These are phyloP conservation scores for Mycena amicta DNA, from an alignment of 768 basidiomycete genomes.

Conservation along the genomic window DNA sequence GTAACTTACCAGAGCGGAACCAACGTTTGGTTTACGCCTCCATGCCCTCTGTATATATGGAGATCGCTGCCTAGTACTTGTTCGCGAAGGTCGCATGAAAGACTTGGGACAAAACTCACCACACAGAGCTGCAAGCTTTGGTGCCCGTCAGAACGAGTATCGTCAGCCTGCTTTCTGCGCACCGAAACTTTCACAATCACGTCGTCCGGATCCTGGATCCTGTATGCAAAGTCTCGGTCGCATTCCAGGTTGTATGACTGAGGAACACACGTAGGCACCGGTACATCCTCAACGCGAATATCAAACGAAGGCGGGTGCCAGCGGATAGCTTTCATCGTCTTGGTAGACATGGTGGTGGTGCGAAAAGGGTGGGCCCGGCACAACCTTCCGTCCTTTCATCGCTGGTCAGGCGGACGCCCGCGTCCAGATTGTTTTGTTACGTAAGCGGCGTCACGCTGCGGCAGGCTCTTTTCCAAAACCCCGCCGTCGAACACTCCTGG, in stretches of 20 bases:
- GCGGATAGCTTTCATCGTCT: conserved; percentile 46
- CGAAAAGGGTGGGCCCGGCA: neutral
- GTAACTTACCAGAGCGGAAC: conserved; percentile 21
- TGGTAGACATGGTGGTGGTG: neutral
- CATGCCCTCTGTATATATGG: conserved; percentile 73
- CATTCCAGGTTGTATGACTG: neutral
- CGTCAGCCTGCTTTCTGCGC: conserved; percentile 16
- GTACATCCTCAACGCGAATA: conserved; percentile 66
- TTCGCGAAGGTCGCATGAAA: neutral
- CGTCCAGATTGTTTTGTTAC: too few species aligned
- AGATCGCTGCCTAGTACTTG: conserved; percentile 60
- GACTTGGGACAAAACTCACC: conserved; percentile 36
- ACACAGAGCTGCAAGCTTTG: conserved; percentile 70
- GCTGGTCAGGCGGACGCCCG: neutral
- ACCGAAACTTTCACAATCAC: conserved; percentile 77
- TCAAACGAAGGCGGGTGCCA: conserved; percentile 73
- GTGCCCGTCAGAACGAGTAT: too few species aligned
- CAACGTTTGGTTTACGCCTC: conserved; percentile 53
- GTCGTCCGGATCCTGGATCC: conserved; percentile 74
- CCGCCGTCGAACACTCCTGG: too few species aligned
- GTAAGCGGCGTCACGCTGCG: neutral
- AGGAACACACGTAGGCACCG: conserved; percentile 47
- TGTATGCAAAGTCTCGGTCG: conserved; percentile 26
- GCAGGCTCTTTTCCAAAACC: neutral
- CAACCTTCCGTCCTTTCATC: neutral